Percentiles rank a stretch among this genome's conserved stretches.
Conservation (phyloP, 140 eudicot genomes). For the Cichorium intybus region DNA sequence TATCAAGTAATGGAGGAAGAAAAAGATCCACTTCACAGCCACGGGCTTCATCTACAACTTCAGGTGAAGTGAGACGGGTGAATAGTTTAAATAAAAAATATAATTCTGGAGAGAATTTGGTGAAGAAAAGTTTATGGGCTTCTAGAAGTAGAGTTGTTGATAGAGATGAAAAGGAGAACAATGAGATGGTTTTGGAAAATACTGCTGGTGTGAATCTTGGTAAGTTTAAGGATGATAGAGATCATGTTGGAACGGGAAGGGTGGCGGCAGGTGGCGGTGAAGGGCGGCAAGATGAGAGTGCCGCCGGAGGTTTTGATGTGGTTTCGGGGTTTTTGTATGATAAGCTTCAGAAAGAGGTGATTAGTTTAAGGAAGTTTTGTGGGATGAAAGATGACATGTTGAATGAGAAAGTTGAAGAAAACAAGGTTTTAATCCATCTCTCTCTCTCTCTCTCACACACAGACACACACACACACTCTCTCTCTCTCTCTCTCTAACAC, state of each 20-base stretch:
- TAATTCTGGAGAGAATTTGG: slow-evolving; percentile 39
- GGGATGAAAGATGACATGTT: slow-evolving; percentile 50
- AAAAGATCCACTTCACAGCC: slow-evolving; percentile 85
- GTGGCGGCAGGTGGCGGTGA: slow-evolving; percentile 20
- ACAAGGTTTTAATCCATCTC: slow-evolving; percentile 44
- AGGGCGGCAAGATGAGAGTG: slow-evolving; percentile 21
- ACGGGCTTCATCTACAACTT: slow-evolving; percentile 48
- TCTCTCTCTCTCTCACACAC: background rate
- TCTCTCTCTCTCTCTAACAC: background rate
- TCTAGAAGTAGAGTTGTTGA: slow-evolving; percentile 53
- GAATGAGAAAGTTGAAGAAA: slow-evolving; percentile 70
- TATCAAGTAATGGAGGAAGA: slow-evolving; percentile 54
- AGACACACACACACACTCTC: background rate
- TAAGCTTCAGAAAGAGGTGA: slow-evolving; percentile 86
- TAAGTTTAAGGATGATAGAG: slow-evolving; percentile 32
- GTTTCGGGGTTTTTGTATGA: slow-evolving; percentile 93
- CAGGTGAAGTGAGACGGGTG: slow-evolving; percentile 29
- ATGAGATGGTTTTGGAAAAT: slow-evolving; percentile 33
- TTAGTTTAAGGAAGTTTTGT: slow-evolving; percentile 64
- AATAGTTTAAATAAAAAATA: slow-evolving; percentile 35
- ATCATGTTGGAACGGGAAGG: slow-evolving; percentile 13
- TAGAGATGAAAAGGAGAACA: slow-evolving; percentile 54
- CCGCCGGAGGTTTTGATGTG: slow-evolving; percentile 41
- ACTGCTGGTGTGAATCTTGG: slow-evolving; percentile 27
- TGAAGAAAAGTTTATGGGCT: slow-evolving; percentile 64